phyloP scores from a whole-genome alignment of 2,329 filamentous ascomycete species.

The Fusarium torreyae region DNA sequence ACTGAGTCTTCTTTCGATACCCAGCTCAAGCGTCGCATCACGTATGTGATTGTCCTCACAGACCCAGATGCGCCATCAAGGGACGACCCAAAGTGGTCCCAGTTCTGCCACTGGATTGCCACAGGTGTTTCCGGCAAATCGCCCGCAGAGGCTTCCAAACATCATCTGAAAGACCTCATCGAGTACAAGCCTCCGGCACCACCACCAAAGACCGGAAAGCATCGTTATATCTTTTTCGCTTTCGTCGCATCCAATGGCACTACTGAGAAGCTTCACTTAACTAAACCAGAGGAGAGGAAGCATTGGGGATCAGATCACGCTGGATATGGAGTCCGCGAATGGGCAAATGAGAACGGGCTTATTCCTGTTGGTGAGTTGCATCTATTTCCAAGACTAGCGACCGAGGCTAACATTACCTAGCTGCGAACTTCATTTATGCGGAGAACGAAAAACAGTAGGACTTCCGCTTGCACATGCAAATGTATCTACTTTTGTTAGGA shows the following conservation, averaged over 20 bases:
- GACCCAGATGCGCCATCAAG: conserved; percentile 45
- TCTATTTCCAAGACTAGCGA: background rate
- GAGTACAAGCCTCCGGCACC: conserved; percentile 41
- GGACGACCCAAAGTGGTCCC: conserved; percentile 42
- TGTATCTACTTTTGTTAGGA: background rate
- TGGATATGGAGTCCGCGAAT: conserved; percentile 38
- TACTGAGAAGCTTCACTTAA: conserved; percentile 29
- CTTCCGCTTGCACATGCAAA: background rate
- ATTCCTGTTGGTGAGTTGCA: conserved; percentile 38
- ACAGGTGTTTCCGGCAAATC: background rate
- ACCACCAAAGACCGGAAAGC: conserved; percentile 39
- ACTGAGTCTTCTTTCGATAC: background rate
- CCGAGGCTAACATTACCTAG: conserved; percentile 19
- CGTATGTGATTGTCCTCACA: conserved; percentile 34
- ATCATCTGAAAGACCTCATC: conserved; percentile 25
- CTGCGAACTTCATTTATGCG: conserved; percentile 46
- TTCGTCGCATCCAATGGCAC: conserved; percentile 42
- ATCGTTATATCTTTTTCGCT: conserved; percentile 45
- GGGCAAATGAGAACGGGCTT: conserved; percentile 41
- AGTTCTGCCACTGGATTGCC: conserved; percentile 47
- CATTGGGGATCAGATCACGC: conserved; percentile 40
- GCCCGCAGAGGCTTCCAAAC: background rate
- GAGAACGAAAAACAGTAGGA: conserved; percentile 37
- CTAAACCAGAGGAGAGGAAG: conserved; percentile 30
- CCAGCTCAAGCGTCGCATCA: background rate